Evolutionary conservation across 2,329 filamentous ascomycete genomes (phyloP).

Genomic region (Xylariales sp.): DNA sequence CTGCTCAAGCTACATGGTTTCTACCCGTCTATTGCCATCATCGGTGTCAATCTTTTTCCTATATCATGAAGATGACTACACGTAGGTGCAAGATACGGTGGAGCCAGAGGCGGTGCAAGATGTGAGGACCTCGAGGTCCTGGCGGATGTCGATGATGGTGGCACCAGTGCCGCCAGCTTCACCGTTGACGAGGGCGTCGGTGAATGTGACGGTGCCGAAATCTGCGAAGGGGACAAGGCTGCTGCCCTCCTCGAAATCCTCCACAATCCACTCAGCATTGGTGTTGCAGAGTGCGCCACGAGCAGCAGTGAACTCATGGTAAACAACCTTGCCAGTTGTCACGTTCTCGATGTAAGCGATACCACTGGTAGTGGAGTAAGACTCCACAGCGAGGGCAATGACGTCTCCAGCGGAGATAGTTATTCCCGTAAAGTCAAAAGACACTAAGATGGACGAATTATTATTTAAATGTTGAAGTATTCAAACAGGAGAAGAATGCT

Average conservation of each 20-base stretch:
- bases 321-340: conserved; percentile 45
- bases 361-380: conserved; percentile 35
- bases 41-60: too few relatives aligned
- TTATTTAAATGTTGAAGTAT: too few relatives aligned
- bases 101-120: conserved; percentile 13
- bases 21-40: too few relatives aligned
- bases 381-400: conserved; percentile 24
- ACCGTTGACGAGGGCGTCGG: conserved; percentile 22
- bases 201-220: conserved; percentile 41
- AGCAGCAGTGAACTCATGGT: conserved; percentile 43
- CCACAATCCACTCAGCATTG: conserved; percentile 62
- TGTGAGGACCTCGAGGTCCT: conserved; percentile 31
- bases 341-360: conserved; percentile 45
- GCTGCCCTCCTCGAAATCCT: conserved; percentile 41
- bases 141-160: conserved; percentile 40
- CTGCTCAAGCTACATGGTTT: too few relatives aligned
- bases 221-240: conserved; percentile 38
- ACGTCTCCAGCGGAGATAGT: conserved; percentile 24
- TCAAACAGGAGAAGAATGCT: too few relatives aligned
- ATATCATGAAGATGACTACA: too few relatives aligned
- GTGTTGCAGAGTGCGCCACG: conserved; percentile 41
- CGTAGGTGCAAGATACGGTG: conserved; percentile 16
- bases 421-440: conserved; percentile 46
- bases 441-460: conserved; percentile 26
- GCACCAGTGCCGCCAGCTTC: conserved; percentile 31